A percentile compares a stretch with the other conserved stretches of the same genome.
Evolutionary conservation across 2,329 filamentous ascomycete species (phyloP).

Genomic region (Orbilia javanica): DNA sequence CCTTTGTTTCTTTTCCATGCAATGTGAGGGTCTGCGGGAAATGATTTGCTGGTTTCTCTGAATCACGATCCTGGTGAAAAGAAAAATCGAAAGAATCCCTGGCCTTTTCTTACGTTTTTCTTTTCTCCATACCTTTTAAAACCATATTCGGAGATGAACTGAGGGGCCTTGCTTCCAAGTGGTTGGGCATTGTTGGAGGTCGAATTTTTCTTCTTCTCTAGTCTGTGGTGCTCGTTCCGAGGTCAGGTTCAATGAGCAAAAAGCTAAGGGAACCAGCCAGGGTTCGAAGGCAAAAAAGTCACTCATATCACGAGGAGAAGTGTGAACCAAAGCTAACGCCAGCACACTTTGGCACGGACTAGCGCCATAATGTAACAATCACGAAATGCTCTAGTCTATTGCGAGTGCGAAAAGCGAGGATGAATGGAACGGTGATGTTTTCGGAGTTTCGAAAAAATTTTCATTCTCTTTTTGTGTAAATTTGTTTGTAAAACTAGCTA

Average conservation of each 20-base stretch:
- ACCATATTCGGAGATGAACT: conserved; percentile 37
- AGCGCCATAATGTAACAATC: conserved; percentile 47
- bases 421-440: conserved; percentile 49
- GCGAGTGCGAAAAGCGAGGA: conserved; percentile 24
- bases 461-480: conserved; percentile 57
- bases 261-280: conserved; percentile 31
- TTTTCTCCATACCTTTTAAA: conserved; percentile 6
- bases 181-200: conserved; percentile 43
- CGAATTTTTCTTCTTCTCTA: conserved; percentile 26
- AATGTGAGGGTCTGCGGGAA: background rate
- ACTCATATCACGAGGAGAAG: conserved; percentile 51
- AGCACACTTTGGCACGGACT: conserved; percentile 23
- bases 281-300: conserved; percentile 36
- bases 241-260: conserved; percentile 34
- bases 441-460: conserved; percentile 52
- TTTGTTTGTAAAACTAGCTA: conserved; percentile 42
- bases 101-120: conserved; percentile 1
- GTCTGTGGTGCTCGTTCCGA: conserved; percentile 43
- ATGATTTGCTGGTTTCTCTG: conserved; percentile 14
- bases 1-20: background rate
- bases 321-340: conserved; percentile 32
- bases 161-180: conserved; percentile 27
- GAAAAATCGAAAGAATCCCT: background rate
- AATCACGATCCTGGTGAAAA: conserved; percentile 15
- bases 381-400: conserved; percentile 43